Evolutionary conservation across 495 filamentous ascomycete genomes (phyloP), one percentile per base, ranked within the genome.

Genomic region (Podospora anserina): DNA sequence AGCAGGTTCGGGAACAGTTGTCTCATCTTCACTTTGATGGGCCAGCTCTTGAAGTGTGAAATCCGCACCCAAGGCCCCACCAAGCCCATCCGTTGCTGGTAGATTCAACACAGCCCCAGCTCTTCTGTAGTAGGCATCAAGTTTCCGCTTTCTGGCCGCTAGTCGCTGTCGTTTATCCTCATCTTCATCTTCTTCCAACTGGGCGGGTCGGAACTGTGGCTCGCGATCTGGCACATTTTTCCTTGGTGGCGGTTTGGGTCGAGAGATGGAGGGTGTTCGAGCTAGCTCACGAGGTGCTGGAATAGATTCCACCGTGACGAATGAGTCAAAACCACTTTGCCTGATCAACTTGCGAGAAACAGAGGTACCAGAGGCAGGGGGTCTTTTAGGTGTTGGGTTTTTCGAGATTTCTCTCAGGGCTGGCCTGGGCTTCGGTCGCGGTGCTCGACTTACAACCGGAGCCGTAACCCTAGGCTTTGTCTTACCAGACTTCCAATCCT

Each of bases 401-500:
- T 75, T 78, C 27, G 71, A 75, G 39, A 81, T 62, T 63, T 78
- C 72, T 55, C 70, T 70, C 44, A 79, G 69, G 2, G 79, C 73
- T 19, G 71, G 68, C 26, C 72, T 62, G 4, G 44, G 62, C 18
- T 32, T 67, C 67, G 71, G 56, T 18, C 18, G 49, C 18, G 70
- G 60, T 3, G 54, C 72, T 65, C 68, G 66, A 57, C 71, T 76
- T 26, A 69, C 63, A 39, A 67, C 71, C 20, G 72, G 70, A 34
- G 74, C 67, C 19, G 71, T 68, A 53, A 80, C 74, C 57, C 74
- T 81, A 61, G 86, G 86, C 23, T 75, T 78, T 60, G 94, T 88
- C 54, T 77, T 87, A 6, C 94, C 93, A 68, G 82, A 83, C 73
- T 87, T 89, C 95, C 95, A 99, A 66, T 90, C 84, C 23, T 80